Evolutionary conservation across 1,284 basidiomycete genomes (phyloP).

Genomic region (Heterobasidion irregulare): DNA sequence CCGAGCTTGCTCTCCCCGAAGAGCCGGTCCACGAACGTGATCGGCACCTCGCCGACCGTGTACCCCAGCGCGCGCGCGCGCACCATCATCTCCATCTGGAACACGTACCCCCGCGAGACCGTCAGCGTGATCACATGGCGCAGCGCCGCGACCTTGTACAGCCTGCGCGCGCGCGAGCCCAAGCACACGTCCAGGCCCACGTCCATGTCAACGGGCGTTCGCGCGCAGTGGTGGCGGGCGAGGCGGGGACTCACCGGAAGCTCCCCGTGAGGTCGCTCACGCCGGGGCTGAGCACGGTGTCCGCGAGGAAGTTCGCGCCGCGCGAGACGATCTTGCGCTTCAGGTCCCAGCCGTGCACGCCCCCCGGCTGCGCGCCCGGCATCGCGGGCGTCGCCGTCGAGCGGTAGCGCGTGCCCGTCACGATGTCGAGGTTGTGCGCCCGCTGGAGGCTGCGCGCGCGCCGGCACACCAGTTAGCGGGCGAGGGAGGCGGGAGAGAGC

Average conservation of each 20-base stretch:
- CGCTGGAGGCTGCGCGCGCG: constrained; percentile 56
- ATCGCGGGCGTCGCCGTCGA: constrained; percentile 44
- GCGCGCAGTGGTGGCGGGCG: background rate
- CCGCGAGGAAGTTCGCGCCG: constrained; percentile 83
- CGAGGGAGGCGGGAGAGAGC: too few relatives aligned
- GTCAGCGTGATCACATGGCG: constrained; percentile 78
- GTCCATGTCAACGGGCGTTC: background rate
- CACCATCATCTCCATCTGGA: constrained; percentile 98
- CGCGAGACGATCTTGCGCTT: constrained; percentile 80
- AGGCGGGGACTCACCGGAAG: constrained; percentile 53
- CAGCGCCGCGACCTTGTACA: constrained; percentile 74
- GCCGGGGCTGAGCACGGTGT: constrained; percentile 74
- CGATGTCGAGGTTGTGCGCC: constrained; percentile 78
- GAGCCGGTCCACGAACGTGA: constrained; percentile 89
- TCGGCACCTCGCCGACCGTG: constrained; percentile 83
- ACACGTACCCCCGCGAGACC: constrained; percentile 85
- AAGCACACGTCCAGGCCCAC: too few relatives aligned
- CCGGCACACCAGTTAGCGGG: background rate
- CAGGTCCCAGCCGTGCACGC: constrained; percentile 86
- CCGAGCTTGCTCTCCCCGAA: constrained; percentile 90
- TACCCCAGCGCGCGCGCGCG: constrained; percentile 78
- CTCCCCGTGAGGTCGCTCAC: constrained; percentile 85
- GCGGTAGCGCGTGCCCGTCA: constrained; percentile 87
- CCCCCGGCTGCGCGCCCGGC: constrained; percentile 54
- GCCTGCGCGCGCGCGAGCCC: too few relatives aligned